These are phyloP conservation scores for Lachnellula suecica DNA, from an alignment of 2,329 filamentous ascomycete genomes.

Conservation along the genomic window DNA sequence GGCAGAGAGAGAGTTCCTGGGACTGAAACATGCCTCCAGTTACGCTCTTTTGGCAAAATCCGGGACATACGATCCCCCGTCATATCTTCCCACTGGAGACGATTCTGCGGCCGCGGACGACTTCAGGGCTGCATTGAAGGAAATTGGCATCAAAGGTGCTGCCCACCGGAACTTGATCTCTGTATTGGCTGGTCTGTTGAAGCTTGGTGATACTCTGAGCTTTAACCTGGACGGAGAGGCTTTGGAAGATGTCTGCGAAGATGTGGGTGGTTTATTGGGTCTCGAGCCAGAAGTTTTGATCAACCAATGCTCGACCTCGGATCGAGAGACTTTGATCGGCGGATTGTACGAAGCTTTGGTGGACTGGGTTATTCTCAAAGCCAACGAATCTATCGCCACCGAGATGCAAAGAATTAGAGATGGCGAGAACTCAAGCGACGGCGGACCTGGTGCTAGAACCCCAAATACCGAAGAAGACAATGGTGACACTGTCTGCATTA, in stretches of 20 bases:
- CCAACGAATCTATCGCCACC: conserved; percentile 77
- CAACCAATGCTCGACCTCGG: conserved; percentile 77
- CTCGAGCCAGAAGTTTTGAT: conserved; percentile 82
- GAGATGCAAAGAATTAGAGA: conserved; percentile 70
- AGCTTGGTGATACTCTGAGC: conserved; percentile 86
- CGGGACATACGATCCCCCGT: conserved; percentile 80
- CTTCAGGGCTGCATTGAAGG: conserved; percentile 81
- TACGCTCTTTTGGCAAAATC: conserved; percentile 82
- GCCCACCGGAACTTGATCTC: conserved; percentile 82
- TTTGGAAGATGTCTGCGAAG: conserved; percentile 83
- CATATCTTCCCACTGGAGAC: conserved; percentile 88
- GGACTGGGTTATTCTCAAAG: conserved; percentile 89
- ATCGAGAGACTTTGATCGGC: conserved; percentile 77
- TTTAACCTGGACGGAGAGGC: conserved; percentile 82
- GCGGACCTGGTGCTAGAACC: conserved; percentile 56
- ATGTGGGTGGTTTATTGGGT: conserved; percentile 82
- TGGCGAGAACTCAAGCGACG: conserved; percentile 67
- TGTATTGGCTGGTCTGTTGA: conserved; percentile 80
- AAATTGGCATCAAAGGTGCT: conserved; percentile 90
- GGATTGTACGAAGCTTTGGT: conserved; percentile 92
- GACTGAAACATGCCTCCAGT: conserved; percentile 71
- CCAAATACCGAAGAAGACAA: conserved; percentile 69
- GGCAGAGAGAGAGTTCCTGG: conserved; percentile 84
- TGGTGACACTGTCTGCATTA: conserved; percentile 84
- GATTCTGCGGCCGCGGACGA: conserved; percentile 92